Evolutionary conservation across 495 filamentous ascomycete species (phyloP).

Genomic region (Hypoxylon fuscum): DNA sequence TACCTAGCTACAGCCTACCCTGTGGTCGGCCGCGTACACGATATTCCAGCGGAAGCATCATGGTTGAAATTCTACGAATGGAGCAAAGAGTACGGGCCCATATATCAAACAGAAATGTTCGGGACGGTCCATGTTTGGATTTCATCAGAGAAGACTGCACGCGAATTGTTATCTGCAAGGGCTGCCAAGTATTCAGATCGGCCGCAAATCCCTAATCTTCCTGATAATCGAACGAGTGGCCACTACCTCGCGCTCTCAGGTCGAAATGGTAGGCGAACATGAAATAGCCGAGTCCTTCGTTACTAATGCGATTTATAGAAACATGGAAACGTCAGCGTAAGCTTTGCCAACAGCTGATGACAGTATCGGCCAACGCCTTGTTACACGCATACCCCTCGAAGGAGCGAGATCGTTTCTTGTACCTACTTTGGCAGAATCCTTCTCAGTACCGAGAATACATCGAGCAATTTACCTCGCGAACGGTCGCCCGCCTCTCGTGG

Average conservation of each 20-base stretch:
- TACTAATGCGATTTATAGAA: conserved; percentile 45
- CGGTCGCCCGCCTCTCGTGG: conserved; percentile 67
- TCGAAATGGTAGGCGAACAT: conserved; percentile 52
- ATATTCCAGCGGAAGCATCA: conserved; percentile 59
- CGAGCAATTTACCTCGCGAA: conserved; percentile 67
- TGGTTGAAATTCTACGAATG: conserved; percentile 71
- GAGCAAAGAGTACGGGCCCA: conserved; percentile 68
- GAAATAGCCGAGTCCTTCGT: not conserved
- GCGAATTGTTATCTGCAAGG: conserved; percentile 67
- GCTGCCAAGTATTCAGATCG: conserved; percentile 70
- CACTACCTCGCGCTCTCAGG: conserved; percentile 65
- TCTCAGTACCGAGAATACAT: conserved; percentile 62
- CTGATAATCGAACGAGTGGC: conserved; percentile 64
- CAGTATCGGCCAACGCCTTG: conserved; percentile 49
- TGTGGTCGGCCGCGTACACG: conserved; percentile 66
- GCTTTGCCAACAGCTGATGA: conserved; percentile 66
- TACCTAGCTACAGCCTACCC: conserved; percentile 52
- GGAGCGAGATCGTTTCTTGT: conserved; percentile 65
- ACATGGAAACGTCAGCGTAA: conserved; percentile 67
- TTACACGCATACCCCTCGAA: conserved; percentile 62
- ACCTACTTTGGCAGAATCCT: conserved; percentile 50
- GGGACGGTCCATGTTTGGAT: conserved; percentile 68
- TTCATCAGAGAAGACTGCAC: conserved; percentile 63
- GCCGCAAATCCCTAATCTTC: conserved; percentile 61
- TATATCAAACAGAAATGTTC: conserved; percentile 67